Base-by-base conservation (phyloP, 2,329 filamentous ascomycete genomes). In the Colletotrichum musae region DNA sequence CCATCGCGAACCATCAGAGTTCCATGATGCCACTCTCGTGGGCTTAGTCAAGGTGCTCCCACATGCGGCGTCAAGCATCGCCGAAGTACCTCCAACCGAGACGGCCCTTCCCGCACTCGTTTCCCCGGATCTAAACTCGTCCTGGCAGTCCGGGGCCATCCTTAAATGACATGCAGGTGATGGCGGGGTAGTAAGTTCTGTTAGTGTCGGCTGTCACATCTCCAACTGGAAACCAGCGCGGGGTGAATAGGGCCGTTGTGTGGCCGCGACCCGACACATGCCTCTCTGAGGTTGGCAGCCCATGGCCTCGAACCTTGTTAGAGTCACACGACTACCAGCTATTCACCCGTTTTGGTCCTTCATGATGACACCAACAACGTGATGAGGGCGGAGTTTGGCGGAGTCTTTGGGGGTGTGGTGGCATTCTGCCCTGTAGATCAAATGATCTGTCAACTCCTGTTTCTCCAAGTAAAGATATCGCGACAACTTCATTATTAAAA, bases 81-180 rank as follows among this genome's bases (percentile, higher is more conserved):
- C 66, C 66, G 66, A 61, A 66, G 66, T 61, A 52, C 56, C 62
- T 16, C 62, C 66, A 69, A 39, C 56, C 62, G 62, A 69, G 62
- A 52, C 66, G 66, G 66, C 43, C 62, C 50, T 66, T 66, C 51
- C 62, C 62, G 66, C 43, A 47, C 18, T 24, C 39, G 45, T 66
- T 57, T 61, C 51, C 62, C 56, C 50, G 62, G 62, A 69, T 50
- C 66, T 61, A 66, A 60, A n/a, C 66, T 66, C 26, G 18, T 43
- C 51, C 43, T 60, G 62, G 50, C 43, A 69, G 50, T 69, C 62
- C 56, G 43, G 56, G 53, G 62, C 36, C n/a, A 45, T 41, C 45
- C 39, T 54, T 18, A 69, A 60, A 57, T 56, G 56, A 26, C 51
- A 48, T 69, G 66, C 62, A 69, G 56, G 32, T 10, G 48, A 66